phyloP scores from a whole-genome alignment of 2,329 filamentous ascomycete genomes.

The Exophiala sideris region DNA sequence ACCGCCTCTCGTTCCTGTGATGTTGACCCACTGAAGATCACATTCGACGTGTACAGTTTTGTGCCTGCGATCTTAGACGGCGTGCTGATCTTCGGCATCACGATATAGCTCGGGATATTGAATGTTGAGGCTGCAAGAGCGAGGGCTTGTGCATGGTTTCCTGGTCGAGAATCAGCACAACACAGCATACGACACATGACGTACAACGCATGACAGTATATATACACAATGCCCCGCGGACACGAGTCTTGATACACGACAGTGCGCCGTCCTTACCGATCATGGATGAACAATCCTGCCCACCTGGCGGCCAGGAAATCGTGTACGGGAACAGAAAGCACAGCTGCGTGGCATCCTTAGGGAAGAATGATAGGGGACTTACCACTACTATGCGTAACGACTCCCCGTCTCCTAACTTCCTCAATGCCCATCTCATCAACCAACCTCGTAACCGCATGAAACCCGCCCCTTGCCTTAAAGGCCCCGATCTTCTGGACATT shows the following conservation, averaged over 20 bases:
- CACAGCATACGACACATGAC: not conserved
- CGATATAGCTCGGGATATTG: slow-evolving; percentile 74
- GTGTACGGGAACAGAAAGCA: too few relatives aligned
- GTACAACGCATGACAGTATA: not conserved
- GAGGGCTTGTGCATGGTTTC: slow-evolving; percentile 92
- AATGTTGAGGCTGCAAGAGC: slow-evolving; percentile 75
- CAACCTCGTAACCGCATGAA: slow-evolving; percentile 74
- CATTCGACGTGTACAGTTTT: slow-evolving; percentile 67
- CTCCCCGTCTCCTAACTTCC: slow-evolving; percentile 63
- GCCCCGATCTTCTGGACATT: slow-evolving; percentile 87
- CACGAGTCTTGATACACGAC: too few relatives aligned
- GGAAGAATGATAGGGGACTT: slow-evolving; percentile 15
- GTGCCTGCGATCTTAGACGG: slow-evolving; percentile 87
- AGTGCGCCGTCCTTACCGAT: too few relatives aligned
- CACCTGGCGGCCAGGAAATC: too few relatives aligned
- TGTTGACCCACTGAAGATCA: slow-evolving; percentile 81
- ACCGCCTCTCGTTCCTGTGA: slow-evolving; percentile 75
- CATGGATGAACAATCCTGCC: too few relatives aligned
- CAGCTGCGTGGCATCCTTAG: too few relatives aligned
- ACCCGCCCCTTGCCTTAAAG: slow-evolving; percentile 89
- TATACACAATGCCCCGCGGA: too few relatives aligned
- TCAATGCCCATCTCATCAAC: slow-evolving; percentile 61
- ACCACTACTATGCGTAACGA: slow-evolving; percentile 86
- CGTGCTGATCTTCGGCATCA: slow-evolving; percentile 85
- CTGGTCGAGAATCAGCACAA: slow-evolving; percentile 43